Base-by-base conservation (phyloP, 306 rosid genomes). In the Gleditsia sinensis region DNA sequence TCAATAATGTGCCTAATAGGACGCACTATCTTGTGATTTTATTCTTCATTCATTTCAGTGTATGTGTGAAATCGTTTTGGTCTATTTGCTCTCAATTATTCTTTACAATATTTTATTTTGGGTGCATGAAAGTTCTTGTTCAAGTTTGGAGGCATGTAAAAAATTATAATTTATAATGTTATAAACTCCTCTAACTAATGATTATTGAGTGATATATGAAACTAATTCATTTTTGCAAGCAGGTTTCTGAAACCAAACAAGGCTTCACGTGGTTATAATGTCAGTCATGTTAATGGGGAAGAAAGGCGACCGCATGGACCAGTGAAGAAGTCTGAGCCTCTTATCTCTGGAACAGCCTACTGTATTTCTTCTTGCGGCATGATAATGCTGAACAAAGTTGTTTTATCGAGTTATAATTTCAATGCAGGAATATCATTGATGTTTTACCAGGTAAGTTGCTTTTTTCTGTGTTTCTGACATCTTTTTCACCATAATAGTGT, bases 341-440 rank as follows among this genome's bases (percentile, higher is more conserved):
- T 93, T 58, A 50, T 91, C 78, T 85, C 97, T 7, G 97, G 98
- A 46, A 80, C 80, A 49, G 96, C 98, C 43, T 94, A 94, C 72
- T 94, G 97, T 75, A 53, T 94, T 71, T 94, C 97, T 61, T 94
- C 98, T 3, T 94, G 98, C 75, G 83, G 94, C 81, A 91, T 94
- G 98, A 89, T 89, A 64, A 73, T 94, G 88, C 82, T 94, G 74
- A 94, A 94, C 76, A 94, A 94, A 77, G 36, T 87, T 62, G 96
- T 91, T 73, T 82, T 94, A 48, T 94, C 96, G 4, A 42, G 91
- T 71, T 91, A 83, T 42, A 81, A 91, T 82, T 94, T 94, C 86
- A 76, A 85, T 74, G 97, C 98, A 1, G 98, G 96, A 69, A 80
- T 91, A 81, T 89, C 94, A 0, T 81, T 94, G 83, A 94, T 94